Conservation (phyloP, 2,329 filamentous ascomycete genomes). For the Diaporthe caulivora region DNA sequence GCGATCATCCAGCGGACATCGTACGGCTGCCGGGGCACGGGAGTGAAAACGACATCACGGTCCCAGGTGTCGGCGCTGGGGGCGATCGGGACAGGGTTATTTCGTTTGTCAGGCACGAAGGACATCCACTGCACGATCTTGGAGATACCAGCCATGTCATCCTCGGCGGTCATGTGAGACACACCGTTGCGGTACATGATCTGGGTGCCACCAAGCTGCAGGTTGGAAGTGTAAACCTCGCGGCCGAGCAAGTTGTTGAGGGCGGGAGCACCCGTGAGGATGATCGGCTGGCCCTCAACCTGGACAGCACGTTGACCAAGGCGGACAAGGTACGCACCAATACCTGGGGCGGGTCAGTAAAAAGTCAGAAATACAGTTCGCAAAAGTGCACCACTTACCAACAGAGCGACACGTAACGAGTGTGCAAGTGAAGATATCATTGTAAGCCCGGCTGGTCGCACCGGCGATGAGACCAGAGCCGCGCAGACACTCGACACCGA, state of each 20-base stretch:
- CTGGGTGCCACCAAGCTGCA: constrained; percentile 99
- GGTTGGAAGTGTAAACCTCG: constrained; percentile 98
- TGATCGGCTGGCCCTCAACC: constrained; percentile 98
- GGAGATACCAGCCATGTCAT: constrained; percentile 97
- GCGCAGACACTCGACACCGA: constrained; percentile 97
- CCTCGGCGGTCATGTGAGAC: constrained; percentile 96
- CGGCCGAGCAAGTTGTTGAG: constrained; percentile 98
- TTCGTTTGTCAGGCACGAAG: constrained; percentile 95
- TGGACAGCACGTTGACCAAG: constrained; percentile 98
- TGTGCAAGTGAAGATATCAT: constrained; percentile 98
- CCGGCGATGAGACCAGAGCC: constrained; percentile 98
- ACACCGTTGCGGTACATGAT: constrained; percentile 99
- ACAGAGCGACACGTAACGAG: constrained; percentile 98
- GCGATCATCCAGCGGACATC: constrained; percentile 95
- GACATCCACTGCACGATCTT: constrained; percentile 99
- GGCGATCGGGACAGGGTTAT: constrained; percentile 91
- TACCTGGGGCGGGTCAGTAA: constrained; percentile 64
- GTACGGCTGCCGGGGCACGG: constrained; percentile 85
- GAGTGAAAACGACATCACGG: constrained; percentile 88
- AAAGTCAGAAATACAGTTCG: constrained; percentile 48
- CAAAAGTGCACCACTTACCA: constrained; percentile 68
- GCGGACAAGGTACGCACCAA: constrained; percentile 98
- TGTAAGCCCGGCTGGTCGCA: constrained; percentile 95
- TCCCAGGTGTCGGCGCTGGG: constrained; percentile 91
- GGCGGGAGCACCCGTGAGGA: constrained; percentile 95